A percentile compares a stretch with the other conserved stretches of the same genome.
These are phyloP conservation scores for Rubus idaeus DNA, from an alignment of 306 rosid genomes.

Conservation along the genomic window DNA sequence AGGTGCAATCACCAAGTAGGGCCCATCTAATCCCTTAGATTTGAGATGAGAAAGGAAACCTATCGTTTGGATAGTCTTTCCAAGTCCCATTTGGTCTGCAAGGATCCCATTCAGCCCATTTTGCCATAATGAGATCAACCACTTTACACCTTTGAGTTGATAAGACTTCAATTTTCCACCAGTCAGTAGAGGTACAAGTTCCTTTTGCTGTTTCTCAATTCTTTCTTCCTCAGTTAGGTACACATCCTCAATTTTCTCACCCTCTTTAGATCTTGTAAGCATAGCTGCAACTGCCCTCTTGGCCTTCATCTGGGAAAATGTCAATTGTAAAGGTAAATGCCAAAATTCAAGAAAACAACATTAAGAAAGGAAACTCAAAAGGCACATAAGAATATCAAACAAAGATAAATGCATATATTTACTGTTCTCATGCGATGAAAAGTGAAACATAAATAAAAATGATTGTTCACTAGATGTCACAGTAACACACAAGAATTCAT, in stretches of 20 bases:
- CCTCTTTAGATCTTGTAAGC: slow-evolving; percentile 88
- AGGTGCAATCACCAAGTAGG: slow-evolving; percentile 88
- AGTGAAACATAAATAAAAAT: neutral
- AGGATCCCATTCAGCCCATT: slow-evolving; percentile 98
- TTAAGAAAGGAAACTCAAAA: too few species aligned
- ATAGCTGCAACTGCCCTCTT: slow-evolving; percentile 90
- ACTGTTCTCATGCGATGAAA: neutral
- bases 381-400: neutral
- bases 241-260: slow-evolving; percentile 50
- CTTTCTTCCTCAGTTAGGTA: slow-evolving; percentile 67
- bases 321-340: neutral
- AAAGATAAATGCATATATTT: neutral
- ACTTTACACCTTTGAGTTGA: slow-evolving; percentile 92
- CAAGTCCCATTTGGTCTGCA: slow-evolving; percentile 99
- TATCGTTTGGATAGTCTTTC: slow-evolving; percentile 97
- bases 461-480: neutral
- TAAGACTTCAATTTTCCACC: slow-evolving; percentile 86
- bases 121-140: slow-evolving; percentile 99
- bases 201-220: slow-evolving; percentile 72
- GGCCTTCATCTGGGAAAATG: slow-evolving; percentile 61
- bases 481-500: neutral
- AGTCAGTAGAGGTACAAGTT: slow-evolving; percentile 79
- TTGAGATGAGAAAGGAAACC: slow-evolving; percentile 87
- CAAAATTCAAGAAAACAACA: neutral
- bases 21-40: slow-evolving; percentile 84